phyloP scores from a whole-genome alignment of 2,329 filamentous ascomycete genomes.

The Diaporthe australafricana region DNA sequence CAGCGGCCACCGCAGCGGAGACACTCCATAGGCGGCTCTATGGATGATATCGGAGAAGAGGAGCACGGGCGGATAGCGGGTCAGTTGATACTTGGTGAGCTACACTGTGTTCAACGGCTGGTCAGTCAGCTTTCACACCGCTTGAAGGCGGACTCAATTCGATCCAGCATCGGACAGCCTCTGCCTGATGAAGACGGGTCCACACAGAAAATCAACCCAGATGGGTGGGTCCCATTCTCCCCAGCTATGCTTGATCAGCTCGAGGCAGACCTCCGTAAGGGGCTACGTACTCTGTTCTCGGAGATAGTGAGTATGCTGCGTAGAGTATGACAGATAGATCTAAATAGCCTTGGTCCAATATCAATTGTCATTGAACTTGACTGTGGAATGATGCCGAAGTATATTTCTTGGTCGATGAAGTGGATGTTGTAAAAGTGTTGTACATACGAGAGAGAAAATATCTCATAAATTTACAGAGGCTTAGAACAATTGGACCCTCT shows the following conservation, averaged over 20 bases:
- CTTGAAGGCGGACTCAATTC: constrained; percentile 35
- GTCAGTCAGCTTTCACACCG: constrained; percentile 42
- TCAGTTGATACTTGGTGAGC: constrained; percentile 50
- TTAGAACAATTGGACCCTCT: too few species aligned
- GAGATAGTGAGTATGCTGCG: constrained; percentile 38
- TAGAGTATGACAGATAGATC: not conserved
- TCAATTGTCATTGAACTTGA: not conserved
- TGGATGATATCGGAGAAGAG: constrained; percentile 38
- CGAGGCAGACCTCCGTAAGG: constrained; percentile 40
- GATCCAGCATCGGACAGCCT: constrained; percentile 9
- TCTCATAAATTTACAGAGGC: too few species aligned
- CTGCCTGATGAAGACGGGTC: not conserved
- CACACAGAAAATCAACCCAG: not conserved
- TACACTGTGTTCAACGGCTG: constrained; percentile 49
- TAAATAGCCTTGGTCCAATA: not conserved
- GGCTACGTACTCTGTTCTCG: constrained; percentile 36
- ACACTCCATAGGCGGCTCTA: not conserved
- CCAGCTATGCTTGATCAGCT: constrained; percentile 39
- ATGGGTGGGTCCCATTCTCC: constrained; percentile 34
- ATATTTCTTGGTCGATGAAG: too few species aligned
- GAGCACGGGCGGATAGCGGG: constrained; percentile 44
- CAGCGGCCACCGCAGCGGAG: not conserved
- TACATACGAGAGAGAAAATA: too few species aligned
- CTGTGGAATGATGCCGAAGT: too few species aligned
- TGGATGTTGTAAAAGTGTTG: too few species aligned